Evolutionary conservation across 2,329 filamentous ascomycete genomes (phyloP).

Genomic region (Pseudogymnoascus sp.): DNA sequence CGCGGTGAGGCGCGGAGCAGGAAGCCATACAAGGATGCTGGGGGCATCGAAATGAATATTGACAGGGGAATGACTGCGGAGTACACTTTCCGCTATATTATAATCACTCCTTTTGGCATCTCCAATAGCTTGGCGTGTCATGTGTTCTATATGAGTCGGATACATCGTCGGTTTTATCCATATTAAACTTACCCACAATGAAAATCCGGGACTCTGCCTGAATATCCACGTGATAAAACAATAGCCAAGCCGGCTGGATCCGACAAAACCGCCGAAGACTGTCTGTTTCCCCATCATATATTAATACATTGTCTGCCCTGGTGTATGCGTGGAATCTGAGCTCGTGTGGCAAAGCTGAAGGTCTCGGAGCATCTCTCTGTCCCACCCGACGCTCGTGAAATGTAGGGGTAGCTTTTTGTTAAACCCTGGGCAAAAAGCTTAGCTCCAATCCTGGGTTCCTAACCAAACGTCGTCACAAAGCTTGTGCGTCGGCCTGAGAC

Average conservation of each 20-base stretch:
- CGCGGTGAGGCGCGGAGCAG: neutral
- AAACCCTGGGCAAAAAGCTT: neutral
- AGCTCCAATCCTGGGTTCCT: neutral
- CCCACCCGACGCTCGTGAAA: neutral
- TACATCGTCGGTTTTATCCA: neutral
- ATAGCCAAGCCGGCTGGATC: neutral
- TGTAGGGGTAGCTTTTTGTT: neutral
- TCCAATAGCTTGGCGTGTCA: neutral
- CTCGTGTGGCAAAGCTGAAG: too few relatives aligned
- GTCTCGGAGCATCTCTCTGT: neutral
- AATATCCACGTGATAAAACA: neutral
- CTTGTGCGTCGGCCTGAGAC: neutral
- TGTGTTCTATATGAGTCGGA: neutral
- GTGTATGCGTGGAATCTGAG: neutral
- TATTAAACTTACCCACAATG: neutral
- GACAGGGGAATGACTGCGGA: neutral
- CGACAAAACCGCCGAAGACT: neutral
- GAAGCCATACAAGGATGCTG: neutral
- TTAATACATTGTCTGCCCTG: neutral
- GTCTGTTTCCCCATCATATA: neutral
- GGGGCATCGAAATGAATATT: neutral
- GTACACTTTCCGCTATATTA: neutral
- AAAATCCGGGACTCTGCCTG: neutral
- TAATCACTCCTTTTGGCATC: neutral
- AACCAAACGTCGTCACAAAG: neutral